These are phyloP conservation scores for Yarrowia keelungensis DNA, from an alignment of 805 yeast species.

Conservation along the genomic window DNA sequence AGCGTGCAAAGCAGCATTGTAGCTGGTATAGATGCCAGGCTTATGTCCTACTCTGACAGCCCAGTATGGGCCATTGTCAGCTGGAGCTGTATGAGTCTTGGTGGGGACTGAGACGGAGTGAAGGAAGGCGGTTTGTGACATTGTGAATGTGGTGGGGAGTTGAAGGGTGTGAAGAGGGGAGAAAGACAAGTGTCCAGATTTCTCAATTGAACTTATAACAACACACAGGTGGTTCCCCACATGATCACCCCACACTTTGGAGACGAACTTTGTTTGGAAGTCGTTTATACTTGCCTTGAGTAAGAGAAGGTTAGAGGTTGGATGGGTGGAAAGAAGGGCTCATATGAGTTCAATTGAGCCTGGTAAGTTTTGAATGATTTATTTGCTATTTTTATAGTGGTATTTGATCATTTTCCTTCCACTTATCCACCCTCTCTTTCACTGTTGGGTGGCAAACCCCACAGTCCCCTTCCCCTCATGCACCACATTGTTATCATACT, in stretches of 20 bases:
- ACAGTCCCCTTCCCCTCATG: constrained; percentile 32
- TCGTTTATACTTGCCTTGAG: constrained; percentile 7
- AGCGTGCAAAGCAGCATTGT: constrained; percentile 4
- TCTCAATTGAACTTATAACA: background rate
- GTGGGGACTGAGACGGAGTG: constrained; percentile 8
- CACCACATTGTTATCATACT: constrained; percentile 20
- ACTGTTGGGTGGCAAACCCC: constrained; percentile 25
- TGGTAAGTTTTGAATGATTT: too few relatives aligned
- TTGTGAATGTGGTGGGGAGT: background rate
- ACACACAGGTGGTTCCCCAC: constrained; percentile 13
- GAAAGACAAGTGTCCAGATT: constrained; percentile 1
- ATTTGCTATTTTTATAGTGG: too few relatives aligned
- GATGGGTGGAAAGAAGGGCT: too few relatives aligned
- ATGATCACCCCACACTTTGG: constrained; percentile 23
- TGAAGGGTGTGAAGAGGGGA: background rate
- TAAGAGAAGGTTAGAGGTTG: too few relatives aligned
- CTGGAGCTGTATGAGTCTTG: constrained; percentile 2
- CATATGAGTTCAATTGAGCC: background rate
- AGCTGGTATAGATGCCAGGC: constrained; percentile 19
- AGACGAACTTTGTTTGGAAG: constrained; percentile 1
- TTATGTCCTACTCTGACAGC: constrained; percentile 26
- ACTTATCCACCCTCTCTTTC: background rate
- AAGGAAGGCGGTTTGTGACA: constrained; percentile 11
- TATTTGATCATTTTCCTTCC: background rate
- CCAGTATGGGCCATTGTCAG: constrained; percentile 25